Base-by-base conservation (phyloP, 352 stramenopile species). In the Peronospora tabacina region DNA sequence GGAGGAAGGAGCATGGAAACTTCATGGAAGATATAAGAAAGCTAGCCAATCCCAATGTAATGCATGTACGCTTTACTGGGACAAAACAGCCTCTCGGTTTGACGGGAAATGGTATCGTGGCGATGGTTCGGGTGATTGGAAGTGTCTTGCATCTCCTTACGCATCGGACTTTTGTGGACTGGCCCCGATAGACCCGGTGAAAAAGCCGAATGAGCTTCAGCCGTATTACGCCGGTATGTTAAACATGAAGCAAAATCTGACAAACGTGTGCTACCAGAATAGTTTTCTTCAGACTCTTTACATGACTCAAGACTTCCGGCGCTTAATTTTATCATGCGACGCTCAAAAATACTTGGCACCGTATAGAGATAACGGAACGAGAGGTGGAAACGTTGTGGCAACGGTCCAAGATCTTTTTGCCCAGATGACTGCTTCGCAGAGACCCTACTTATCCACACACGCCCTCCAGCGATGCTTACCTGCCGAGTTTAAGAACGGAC, bases 231-330 rank as follows among this genome's bases (percentile, higher is more conserved):
- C 74, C 7, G 85, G 85, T 3, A 69, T 95, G 41, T 70, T 94
- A 36, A 95, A 95, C 58, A 94, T 93, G 84, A 85, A 91, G 63
- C 73, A 91, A 44, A 89, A 88, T 49, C 60, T 95, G 38, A 93
- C 82, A 5, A 95, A 95, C 35, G 82, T 95, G 0, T 95, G 85
- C 61, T 95, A 94, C 60, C 85, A 95, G 58, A 95, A 95, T 70
- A 92, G 79, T 42, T 93, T 94, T 35, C 42, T 95, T 12, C 85
- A 95, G 60, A 82, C 82, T 12, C 56, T 95, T 16, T 94, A 92
- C 60, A 84, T 91, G 71, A 93, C 85, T 1, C 69, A 89, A 63
- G 79, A 67, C 12, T 92, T 94, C 48, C 83, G 85, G 4, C 70
- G 71, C 2, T 61, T 87, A 22, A 75, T 95, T 19, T 52, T 95